Conservation (phyloP, 345 rosid genomes). For the Xanthoceras sorbifolium region DNA sequence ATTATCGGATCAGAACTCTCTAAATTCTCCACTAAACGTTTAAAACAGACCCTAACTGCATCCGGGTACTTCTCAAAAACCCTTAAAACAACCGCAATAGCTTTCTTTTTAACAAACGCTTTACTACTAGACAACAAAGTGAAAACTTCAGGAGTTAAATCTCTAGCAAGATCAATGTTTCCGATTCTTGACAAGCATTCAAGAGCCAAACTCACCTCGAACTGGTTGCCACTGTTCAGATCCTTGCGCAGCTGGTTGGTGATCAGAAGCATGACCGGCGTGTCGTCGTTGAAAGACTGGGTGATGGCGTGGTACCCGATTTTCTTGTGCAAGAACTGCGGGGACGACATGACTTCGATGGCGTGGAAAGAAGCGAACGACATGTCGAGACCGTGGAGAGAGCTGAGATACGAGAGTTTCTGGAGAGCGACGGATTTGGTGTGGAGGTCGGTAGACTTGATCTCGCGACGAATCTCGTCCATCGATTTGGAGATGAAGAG, state of each 20-base stretch:
- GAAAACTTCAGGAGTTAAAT: slow-evolving; percentile 81
- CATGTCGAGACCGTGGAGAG: slow-evolving; percentile 77
- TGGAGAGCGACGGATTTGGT: slow-evolving; percentile 88
- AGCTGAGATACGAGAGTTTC: slow-evolving; percentile 78
- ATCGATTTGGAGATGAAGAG: slow-evolving; percentile 63
- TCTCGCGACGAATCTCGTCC: slow-evolving; percentile 90
- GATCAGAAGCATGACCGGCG: slow-evolving; percentile 76
- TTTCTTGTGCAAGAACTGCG: slow-evolving; percentile 69
- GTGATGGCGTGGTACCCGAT: slow-evolving; percentile 81
- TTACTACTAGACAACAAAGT: slow-evolving; percentile 70
- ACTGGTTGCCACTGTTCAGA: slow-evolving; percentile 61
- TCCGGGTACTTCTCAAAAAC: slow-evolving; percentile 89
- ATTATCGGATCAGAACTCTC: slow-evolving; percentile 69
- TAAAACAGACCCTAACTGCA: slow-evolving; percentile 83
- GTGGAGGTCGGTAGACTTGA: slow-evolving; percentile 73
- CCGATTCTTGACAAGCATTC: slow-evolving; percentile 78
- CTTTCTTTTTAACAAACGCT: slow-evolving; percentile 67
- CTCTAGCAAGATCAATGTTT: slow-evolving; percentile 82
- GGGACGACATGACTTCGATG: slow-evolving; percentile 79
- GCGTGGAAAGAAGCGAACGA: slow-evolving; percentile 90
- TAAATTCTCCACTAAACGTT: slow-evolving; percentile 87
- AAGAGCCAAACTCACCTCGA: slow-evolving; percentile 82
- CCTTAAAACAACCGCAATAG: slow-evolving; percentile 71
- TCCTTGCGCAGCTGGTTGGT: slow-evolving; percentile 91
- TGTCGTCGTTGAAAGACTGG: slow-evolving; percentile 78